Base-by-base conservation (phyloP, 768 basidiomycete species). In the Suillus occidentalis region DNA sequence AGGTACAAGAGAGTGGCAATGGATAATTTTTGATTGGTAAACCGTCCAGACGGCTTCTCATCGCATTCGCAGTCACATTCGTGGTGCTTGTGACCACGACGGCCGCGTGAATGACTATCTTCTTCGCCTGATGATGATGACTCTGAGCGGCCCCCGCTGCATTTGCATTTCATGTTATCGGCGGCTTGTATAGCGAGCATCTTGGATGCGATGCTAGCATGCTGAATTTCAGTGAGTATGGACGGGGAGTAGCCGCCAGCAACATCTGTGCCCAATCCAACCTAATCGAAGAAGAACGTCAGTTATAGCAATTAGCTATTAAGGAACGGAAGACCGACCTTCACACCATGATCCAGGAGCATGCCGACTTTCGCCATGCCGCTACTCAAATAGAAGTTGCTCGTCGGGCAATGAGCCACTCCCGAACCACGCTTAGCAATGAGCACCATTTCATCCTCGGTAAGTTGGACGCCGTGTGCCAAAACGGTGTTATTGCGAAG, bases 251-350 rank as follows among this genome's bases (percentile, higher is more conserved):
- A 93, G 5, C 97, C 96, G 13, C 97, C 97, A 2, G 94, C 91
- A 62, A 92, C 89, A 73, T 97, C 95, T 60, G 96, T 96, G 3
- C 97, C 97, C n/a, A 99, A 80, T 20, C 95, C 94, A 66, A 98
- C 92, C 94, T 95, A 42, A 53, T 60, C 34, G n/a, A 65, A 9
- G 31, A 18, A 9, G 1, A 22, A 36, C 34, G 22, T 58, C 40
- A 40, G 40, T 60, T 71, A 47, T 31, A 71, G 66, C 34, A 57
- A 59, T 42, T 31, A 16, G 53, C 36, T 36, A 55, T 25, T 12
- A 55, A 7, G 16, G 7, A 45, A 61, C 18, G 66, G 3, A 60
- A 1, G 53, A 70, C 78, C 36, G 63, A 92, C 95, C 84, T 97
- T 97, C 74, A 98, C 85, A 3, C 92, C 95, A 55, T 76, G 78